Base-by-base conservation (phyloP, 2,329 filamentous ascomycete genomes). In the Cordyceps cicadae region DNA sequence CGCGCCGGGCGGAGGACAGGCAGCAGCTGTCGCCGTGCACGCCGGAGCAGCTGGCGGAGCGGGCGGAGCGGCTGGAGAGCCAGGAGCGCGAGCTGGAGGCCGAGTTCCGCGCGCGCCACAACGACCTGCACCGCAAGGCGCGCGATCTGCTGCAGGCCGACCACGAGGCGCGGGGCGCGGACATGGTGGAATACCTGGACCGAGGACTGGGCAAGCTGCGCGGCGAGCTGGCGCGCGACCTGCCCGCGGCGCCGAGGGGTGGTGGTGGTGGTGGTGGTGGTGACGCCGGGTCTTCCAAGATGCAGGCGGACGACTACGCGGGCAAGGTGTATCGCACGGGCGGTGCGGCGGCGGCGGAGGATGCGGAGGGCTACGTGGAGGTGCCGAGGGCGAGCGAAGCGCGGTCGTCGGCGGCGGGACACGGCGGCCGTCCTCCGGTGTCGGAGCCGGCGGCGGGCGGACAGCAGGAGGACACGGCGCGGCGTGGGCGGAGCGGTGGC, bases 41-140 rank as follows among this genome's bases (percentile, higher is more conserved):
- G 8, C 71, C 75, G 2, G 67, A 72, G 5, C 70, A 72, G 45
- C 74, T 75, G 29, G 66, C 65, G 7, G 77, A 79, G 62, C 75
- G 77, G 26, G 67, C 70, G 17, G 71, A 73, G 15, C 74, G 72
- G 5, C 71, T 80, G 17, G 71, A 74, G 34, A 70, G 74, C 59
- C 76, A 78, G 53, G 80, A 84, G 66, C 74, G 72, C 48, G 73
- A 76, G 32, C 72, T 84, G 1, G 80, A 82, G 66, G 68, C 70
- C 0, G 80, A 83, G 60, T 79, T 84, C 59, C 73, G 76, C 63
- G 66, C 69, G 24, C 71, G 72, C 15, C 76, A 79, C 63, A 77
- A 79, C 8, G 72, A 75, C 12, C 69, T 84, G 5, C 78, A 77
- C 66, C 71, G 68, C 48, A 81, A 80, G 63, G 75, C 72, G 0